Evolutionary conservation across 73 alveolate genomes (phyloP), one percentile per base, ranked within the genome.

Genomic region (Effrenium voratum): DNA sequence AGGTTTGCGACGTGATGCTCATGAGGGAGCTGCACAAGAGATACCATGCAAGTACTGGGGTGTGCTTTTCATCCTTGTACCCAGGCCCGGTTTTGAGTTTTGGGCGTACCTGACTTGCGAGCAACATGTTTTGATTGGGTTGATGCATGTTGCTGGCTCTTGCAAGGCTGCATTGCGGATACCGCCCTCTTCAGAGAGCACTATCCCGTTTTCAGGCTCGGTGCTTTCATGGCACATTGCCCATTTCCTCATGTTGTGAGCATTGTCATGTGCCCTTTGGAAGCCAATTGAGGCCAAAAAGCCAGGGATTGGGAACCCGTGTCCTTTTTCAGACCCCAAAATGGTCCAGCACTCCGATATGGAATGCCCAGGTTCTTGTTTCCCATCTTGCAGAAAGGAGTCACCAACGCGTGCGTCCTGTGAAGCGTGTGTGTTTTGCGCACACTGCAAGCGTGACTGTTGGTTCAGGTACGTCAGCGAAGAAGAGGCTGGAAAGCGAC

Each of bases 11-110:
- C 63, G 98, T 91, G 70, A 91, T 91, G 98, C 91, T 91, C 59
- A 91, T 91, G 98, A 55, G 98, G 32, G 98, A 91, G 90, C 98
- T 91, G 60, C 98, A 91, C 98, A 68, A 73, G 60, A 45, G 98
- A 26, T 72, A 66, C 22, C 98, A 91, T 73, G 79, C 32, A 24
- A 91, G 79, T 41, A 91, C 98, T 0, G 98, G 98, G 49, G 34
- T 91, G 19, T 68, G 91, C 90, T 91, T 91, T 34, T 46, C 98
- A 32, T 72, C 90, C 2, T 75, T 72, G 57, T 91, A 72, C 57
- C 98, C 90, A 72, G 90, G 90, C 98, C 36, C 40, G 66, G 24
- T 19, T 4, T n/a, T n/a, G n/a, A n/a, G n/a, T n/a, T n/a, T n/a
- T n/a, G n/a, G n/a, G n/a, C n/a, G n/a, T n/a, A n/a, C n/a, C n/a